Evolutionary conservation across 2,329 filamentous ascomycete species (phyloP), one percentile per base, ranked within the genome.

Genomic region (Scleromitrula shiraiana): DNA sequence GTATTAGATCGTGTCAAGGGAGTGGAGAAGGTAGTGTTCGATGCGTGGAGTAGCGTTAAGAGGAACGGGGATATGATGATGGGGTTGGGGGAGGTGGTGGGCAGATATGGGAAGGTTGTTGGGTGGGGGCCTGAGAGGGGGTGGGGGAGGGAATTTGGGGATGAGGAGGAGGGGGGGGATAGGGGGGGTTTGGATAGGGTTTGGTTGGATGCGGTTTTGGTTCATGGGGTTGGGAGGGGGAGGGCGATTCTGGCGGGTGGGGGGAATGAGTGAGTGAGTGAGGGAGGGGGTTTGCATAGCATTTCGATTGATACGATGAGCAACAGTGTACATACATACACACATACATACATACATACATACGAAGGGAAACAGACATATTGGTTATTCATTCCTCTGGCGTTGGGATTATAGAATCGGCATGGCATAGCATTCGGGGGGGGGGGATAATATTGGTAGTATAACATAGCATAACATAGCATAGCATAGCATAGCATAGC

Each of bases 121-220:
- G 67, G 68, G 15, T 90, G 83, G 82, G 85, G 85, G 0, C 76
- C 80, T 0, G 72, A 80, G 57, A 70, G 81, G 50, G 80, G 80
- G 3, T 88, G 83, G 47, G 27, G 84, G n/a, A n/a, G n/a, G n/a
- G n/a, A n/a, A n/a, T n/a, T n/a, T n/a, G n/a, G n/a, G n/a, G n/a
- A n/a, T n/a, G n/a, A n/a, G n/a, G n/a, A n/a, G 76, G 71, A 0
- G 72, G 80, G 42, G 71, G 71, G 30, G 47, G 42, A 40, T 22
- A 35, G 24, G 10, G 52, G 52, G 37, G 26, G 26, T 36, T 9
- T 17, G 7, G 55, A 58, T 39, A 46, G 53, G 26, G 50, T 58
- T n/a, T 59, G 55, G 56, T 30, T 59, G 24, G 55, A 59, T 50
- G 52, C 55, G 14, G 39, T 59, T 36, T 30, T 59, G 32, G 46